Base-by-base conservation (phyloP, 257 asterid genomes). In the Solanum sejunctum region DNA sequence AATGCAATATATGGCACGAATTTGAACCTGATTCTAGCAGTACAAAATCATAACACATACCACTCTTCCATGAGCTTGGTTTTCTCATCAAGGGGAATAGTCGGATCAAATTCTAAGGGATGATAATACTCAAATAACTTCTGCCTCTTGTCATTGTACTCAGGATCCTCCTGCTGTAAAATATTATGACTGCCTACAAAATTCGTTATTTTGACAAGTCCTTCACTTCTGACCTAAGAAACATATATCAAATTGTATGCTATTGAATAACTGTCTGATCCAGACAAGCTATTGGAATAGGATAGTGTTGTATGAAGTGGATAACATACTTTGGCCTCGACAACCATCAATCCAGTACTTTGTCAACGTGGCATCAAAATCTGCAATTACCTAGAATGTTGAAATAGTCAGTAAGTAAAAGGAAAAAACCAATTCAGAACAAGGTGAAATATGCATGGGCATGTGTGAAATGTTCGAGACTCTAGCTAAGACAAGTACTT, bases 21-120 rank as follows among this genome's bases (percentile, higher is more conserved):
- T 49, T 12, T 49, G 41, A 20, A 49, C 21, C 43, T 43, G 5
- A 49, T 75, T 75, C 41, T 49, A 49, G 61, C 16, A 23, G 61
- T 23, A 75, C 43, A 75, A 63, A 86, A 73, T 84, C 63, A 81
- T 86, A 57, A 85, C n/a, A 58, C 92, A 17, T 93, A 95, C 99
- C 99, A 95, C 93, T 94, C 97, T 89, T 92, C 98, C 99, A 95
- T 95, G 88, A 94, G 98, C 85, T 89, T 90, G 64, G 97, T 92
- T 90, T 94, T 94, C 95, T 91, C 91, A 54, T 92, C 95, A 79
- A 94, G 94, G 12, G 97, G 99, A 86, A 95, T 90, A 10, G 92
- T 66, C 0, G 97, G 99, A 84, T 93, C 96, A 85, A 93, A 92
- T 89, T 95, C 99, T 86, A 95, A 66, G 72, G 99, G 99, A 89